Evolutionary conservation across 2,329 filamentous ascomycete species (phyloP), one percentile per base, ranked within the genome.

Genomic region (Thelonectria olida): DNA sequence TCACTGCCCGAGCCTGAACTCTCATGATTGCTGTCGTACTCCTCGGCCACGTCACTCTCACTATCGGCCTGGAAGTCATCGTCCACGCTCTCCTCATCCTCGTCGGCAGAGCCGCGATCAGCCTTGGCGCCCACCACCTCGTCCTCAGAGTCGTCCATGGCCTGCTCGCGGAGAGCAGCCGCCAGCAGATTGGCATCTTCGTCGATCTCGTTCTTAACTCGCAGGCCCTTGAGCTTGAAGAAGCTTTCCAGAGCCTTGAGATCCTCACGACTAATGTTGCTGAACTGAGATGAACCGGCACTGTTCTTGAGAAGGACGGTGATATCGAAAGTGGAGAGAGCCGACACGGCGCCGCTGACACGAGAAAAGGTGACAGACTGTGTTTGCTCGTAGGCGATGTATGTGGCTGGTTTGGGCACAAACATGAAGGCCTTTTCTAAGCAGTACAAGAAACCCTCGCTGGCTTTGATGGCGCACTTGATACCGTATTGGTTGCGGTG

Each of bases 381-480:
- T 34, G 96, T 92, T 73, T 97, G 92, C 73, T 99, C 96, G 80
- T 97, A 96, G 62, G 92, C 91, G 62, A 99, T 95, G 80, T 98
- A 99, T 2, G 95, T 97, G 15, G 96, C 94, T 1, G 96, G 96
- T 81, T 99, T 99, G 28, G 96, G 96, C 15, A 99, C 96, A 77
- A 99, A 99, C 88, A 99, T 96, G 79, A 99, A 97, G 7, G 94
- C 95, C 81, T 97, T 97, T 79, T 99, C 96, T 68, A 99, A 82
- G 76, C 94, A 97, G 86, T 97, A 99, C 51, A 99, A 83, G 75
- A 97, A 94, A 62, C 96, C 96, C 81, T 99, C 96, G 78, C 96
- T 97, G 54, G 96, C 96, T 81, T 99, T 99, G 87, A 99, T 97
- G n/a, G 94, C 97, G 79, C 96, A 99, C 81, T 99, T 99, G 79